These are phyloP conservation scores for Penicillium capsulatum DNA, from an alignment of 2,329 filamentous ascomycete species.

Conservation along the genomic window DNA sequence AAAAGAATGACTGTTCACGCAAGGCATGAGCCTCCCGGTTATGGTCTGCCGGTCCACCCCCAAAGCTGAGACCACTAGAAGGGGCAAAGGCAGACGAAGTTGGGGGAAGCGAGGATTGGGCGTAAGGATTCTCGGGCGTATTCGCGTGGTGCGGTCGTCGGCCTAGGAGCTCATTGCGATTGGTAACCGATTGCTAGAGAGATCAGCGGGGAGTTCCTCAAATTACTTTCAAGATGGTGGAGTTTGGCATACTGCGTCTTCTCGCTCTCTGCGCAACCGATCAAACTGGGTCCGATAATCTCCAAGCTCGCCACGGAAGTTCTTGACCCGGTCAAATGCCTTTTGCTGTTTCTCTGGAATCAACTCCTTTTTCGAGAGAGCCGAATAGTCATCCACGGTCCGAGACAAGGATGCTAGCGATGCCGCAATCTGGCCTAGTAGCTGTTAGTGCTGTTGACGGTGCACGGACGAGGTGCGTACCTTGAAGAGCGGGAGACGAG, in stretches of 20 bases:
- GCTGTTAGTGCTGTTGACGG: slow-evolving; percentile 28
- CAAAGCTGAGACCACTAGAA: slow-evolving; percentile 43
- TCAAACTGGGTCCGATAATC: slow-evolving; percentile 78
- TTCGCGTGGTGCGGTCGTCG: slow-evolving; percentile 71
- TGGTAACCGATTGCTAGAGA: slow-evolving; percentile 56
- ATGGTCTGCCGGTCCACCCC: slow-evolving; percentile 52
- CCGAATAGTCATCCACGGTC: slow-evolving; percentile 87
- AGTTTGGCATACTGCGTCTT: slow-evolving; percentile 59
- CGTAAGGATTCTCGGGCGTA: slow-evolving; percentile 93
- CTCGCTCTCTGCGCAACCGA: slow-evolving; percentile 68
- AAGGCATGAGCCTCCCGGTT: slow-evolving; percentile 76
- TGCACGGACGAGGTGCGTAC: slow-evolving; percentile 25
- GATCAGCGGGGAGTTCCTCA: slow-evolving; percentile 4
- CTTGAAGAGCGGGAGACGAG: slow-evolving; percentile 60
- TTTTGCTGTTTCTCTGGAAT: slow-evolving; percentile 90
- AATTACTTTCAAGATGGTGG: background rate
- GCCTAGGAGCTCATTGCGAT: slow-evolving; percentile 78
- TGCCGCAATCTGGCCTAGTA: slow-evolving; percentile 66
- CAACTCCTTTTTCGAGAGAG: slow-evolving; percentile 79
- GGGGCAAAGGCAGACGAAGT: slow-evolving; percentile 41
- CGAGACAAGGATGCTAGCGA: slow-evolving; percentile 78
- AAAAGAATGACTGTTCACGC: slow-evolving; percentile 83
- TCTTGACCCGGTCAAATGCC: slow-evolving; percentile 76
- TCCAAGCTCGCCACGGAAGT: slow-evolving; percentile 75
- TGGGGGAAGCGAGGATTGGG: slow-evolving; percentile 52